phyloP scores from a whole-genome alignment of 2,329 filamentous ascomycete genomes.

The Fusarium gaditjirri region DNA sequence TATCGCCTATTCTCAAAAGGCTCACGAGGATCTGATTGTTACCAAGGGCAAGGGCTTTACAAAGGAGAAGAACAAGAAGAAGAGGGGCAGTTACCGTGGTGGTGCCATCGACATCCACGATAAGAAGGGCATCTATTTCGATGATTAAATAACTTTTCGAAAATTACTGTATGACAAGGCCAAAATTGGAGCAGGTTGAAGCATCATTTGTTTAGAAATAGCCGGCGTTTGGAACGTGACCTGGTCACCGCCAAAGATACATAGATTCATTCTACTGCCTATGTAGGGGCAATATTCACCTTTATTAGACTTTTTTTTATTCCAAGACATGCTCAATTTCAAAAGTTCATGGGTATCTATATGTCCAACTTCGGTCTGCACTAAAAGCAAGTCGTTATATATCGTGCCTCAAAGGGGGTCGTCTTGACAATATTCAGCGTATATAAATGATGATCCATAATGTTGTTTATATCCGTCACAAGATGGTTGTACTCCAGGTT shows the following conservation, averaged over 20 bases:
- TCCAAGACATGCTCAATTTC: background rate
- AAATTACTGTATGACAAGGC: background rate
- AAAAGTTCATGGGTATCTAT: background rate
- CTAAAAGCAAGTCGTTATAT: background rate
- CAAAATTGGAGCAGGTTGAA: constrained; percentile 4
- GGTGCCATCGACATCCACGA: constrained; percentile 85
- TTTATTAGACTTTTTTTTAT: constrained; percentile 1
- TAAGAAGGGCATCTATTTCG: constrained; percentile 93
- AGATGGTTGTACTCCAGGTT: background rate
- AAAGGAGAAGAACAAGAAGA: constrained; percentile 99
- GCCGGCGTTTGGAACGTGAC: constrained; percentile 43
- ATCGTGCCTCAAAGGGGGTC: background rate
- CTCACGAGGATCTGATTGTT: constrained; percentile 87
- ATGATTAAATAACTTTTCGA: constrained; percentile 68
- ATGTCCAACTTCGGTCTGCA: background rate
- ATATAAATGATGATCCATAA: background rate
- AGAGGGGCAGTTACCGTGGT: constrained; percentile 88
- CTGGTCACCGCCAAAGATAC: constrained; percentile 26
- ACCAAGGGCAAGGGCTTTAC: constrained; percentile 98
- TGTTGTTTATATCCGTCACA: background rate
- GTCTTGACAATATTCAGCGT: background rate
- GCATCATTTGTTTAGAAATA: constrained; percentile 35
- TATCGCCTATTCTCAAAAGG: constrained; percentile 89
- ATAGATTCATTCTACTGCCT: constrained; percentile 26
- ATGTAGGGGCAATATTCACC: constrained; percentile 2